Percentiles rank a stretch among this genome's conserved stretches.
Conservation (phyloP, 306 rosid genomes). For the Hippophae tibetana region DNA sequence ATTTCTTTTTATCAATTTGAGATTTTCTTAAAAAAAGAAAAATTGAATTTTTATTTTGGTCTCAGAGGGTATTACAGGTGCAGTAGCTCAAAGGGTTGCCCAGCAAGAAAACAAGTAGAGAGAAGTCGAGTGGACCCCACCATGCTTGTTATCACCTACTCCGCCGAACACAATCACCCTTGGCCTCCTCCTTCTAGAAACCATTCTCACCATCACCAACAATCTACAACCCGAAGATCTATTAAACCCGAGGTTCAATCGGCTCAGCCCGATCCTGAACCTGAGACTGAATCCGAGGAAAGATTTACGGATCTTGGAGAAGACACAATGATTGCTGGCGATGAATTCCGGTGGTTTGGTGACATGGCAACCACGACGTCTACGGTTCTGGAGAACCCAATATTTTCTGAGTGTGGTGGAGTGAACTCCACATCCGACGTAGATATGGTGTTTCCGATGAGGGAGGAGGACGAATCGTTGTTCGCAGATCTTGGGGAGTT, state of each 20-base stretch:
- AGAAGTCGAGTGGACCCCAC: slow-evolving; percentile 78
- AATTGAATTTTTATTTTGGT: background rate
- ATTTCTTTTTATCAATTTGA: background rate
- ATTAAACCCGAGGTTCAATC: slow-evolving; percentile 7
- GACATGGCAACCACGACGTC: slow-evolving; percentile 62
- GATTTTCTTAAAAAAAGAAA: background rate
- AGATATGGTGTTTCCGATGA: slow-evolving; percentile 54
- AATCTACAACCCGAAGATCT: background rate
- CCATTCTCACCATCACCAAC: slow-evolving; percentile 19
- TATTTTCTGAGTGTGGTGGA: slow-evolving; percentile 28
- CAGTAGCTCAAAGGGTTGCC: slow-evolving; percentile 91
- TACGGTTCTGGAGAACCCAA: slow-evolving; percentile 41
- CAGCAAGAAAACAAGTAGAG: slow-evolving; percentile 94
- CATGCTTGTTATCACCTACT: slow-evolving; percentile 73
- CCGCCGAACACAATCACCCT: slow-evolving; percentile 82
- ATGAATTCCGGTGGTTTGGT: slow-evolving; percentile 62
- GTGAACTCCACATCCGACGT: slow-evolving; percentile 27
- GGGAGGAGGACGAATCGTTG: slow-evolving; percentile 75
- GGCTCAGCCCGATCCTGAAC: slow-evolving; percentile 8
- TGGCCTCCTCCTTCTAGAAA: slow-evolving; percentile 70
- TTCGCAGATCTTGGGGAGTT: slow-evolving; percentile 88
- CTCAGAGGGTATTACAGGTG: slow-evolving; percentile 83
- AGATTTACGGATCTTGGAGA: slow-evolving; percentile 32
- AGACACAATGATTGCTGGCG: slow-evolving; percentile 24
- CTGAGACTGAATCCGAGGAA: slow-evolving; percentile 21